Evolutionary conservation across 208 protist species (phyloP).

Genomic region (Trypanosoma mega): DNA sequence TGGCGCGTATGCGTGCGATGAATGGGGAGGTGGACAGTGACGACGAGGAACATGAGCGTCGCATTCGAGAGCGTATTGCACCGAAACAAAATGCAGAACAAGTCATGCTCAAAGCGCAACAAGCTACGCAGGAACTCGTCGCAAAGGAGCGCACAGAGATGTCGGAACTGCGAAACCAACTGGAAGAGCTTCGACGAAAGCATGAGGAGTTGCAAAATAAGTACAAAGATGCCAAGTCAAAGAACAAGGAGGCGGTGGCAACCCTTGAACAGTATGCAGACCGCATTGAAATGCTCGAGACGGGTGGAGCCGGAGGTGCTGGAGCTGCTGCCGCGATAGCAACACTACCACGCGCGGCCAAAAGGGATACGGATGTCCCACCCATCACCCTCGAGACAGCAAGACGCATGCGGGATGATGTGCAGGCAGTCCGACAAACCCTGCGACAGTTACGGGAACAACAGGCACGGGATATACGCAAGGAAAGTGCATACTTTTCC

Average conservation of each 20-base stretch:
- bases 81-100: conserved; percentile 37
- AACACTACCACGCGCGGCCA: conserved; percentile 30
- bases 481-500: conserved; percentile 63
- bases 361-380: conserved; percentile 11
- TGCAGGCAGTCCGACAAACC: conserved; percentile 52
- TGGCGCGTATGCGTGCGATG: conserved; percentile 55
- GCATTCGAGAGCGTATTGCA: conserved; percentile 40
- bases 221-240: conserved; percentile 91
- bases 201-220: conserved; percentile 89
- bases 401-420: conserved; percentile 58
- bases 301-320: conserved; percentile 23
- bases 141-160: conserved; percentile 64
- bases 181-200: conserved; percentile 77
- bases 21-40: conserved; percentile 68
- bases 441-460: conserved; percentile 74
- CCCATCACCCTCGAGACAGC: conserved; percentile 25
- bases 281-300: conserved; percentile 57
- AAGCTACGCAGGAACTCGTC: conserved; percentile 73
- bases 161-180: conserved; percentile 54
- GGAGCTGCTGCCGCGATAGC: not conserved
- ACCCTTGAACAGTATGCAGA: conserved; percentile 68
- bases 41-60: conserved; percentile 66
- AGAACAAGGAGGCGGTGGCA: conserved; percentile 77
- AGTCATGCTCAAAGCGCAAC: conserved; percentile 69
- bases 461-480: conserved; percentile 56